Base-by-base conservation (phyloP, 2,329 filamentous ascomycete genomes). In the Exophiala sideris region DNA sequence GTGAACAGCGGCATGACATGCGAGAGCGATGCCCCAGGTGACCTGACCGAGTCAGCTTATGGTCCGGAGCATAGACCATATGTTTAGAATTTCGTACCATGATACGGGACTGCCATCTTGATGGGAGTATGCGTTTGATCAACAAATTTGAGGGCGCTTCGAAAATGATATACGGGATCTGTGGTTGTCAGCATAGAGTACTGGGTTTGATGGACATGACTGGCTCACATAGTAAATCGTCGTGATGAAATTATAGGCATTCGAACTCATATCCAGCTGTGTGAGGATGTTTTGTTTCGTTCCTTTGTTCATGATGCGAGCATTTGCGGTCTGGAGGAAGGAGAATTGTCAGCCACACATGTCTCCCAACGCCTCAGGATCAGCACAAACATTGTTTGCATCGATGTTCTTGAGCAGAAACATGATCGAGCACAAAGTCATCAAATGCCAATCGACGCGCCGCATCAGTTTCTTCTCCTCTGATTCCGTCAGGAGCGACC, bases 131-230 rank as follows among this genome's bases (percentile, higher is more conserved):
- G 73, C 76, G 83, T 67, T 89, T 90, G 73, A 86, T 88, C 20
- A 76, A 68, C 52, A 89, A 77, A 59, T 84, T 89, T 50, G 76
- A 77, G 0, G 87, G 86, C 35, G 89, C 86, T 67, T 89, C 82
- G 59, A 86, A 87, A 42, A 89, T 20, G 62, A 89, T 88, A 68
- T 89, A 90, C 5, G 82, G 82, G 65, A 89, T 76, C 69, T 87
- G 89, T 62, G 3, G 61, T 5, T 18, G 21, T 11, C 24, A 16
- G 14, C 14, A 24, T 32, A 6, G 41, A 38, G 18, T 18, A 7
- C 6, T 14, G 14, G 5, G 3, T 24, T 21, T 3, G 4, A 4
- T 8, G 10, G 33, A 8, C 7, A 14, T 20, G 20, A 1, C 40
- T 34, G 8, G 59, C 67, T 34, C 56, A 73, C 70, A 54, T 68